Evolutionary conservation across 1,139 yeast species (phyloP), one percentile per base, ranked within the genome.

Genomic region (Pneumocystis canis): DNA sequence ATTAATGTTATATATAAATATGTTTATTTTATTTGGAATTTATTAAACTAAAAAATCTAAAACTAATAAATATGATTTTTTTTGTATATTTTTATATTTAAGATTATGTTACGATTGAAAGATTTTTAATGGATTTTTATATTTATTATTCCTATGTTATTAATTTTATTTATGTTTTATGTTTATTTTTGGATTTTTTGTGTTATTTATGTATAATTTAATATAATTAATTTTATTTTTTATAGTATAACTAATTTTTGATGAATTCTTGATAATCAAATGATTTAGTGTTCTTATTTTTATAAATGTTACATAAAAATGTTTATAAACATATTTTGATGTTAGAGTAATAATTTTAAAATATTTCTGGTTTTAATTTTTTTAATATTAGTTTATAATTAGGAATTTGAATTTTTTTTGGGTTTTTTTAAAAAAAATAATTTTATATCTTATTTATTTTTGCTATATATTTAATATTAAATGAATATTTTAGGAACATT

Each of bases 41-140:
- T 71, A 90, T 78, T 69, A 89, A 84, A 73, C 92, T 97, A 20
- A 78, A 64, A 1, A 87, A 63, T 18, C 84, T 82, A 60, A 90
- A 79, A 47, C 81, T 79, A 47, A 83, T 81, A 66, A 80, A 77
- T 59, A 90, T 61, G 81, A 66, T 67, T 85, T 82, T 54, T 82
- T 80, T 57, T 84, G 75, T 5, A 80, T 73, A 39, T 58, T 35
- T 35, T 39, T 60, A n/a, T 33, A n/a, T 35, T 58, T 35, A 16
- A 59, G 25, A 60, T 33, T 62, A 35, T 79, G 32, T 83, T 85
- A 18, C 87, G 81, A 64, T 87, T 82, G 75, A 92, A 90, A 11
- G 80, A 80, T 67, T 85, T 83, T 84, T 60, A 72, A 53, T 59
- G 73, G 70, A 64, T 82, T 82, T n/a, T 65, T 92, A 84, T 58